A percentile compares a stretch with the other conserved stretches of the same genome.
Evolutionary conservation across 768 basidiomycete genomes (phyloP).

Genomic region (Pulveroboletus sp.): DNA sequence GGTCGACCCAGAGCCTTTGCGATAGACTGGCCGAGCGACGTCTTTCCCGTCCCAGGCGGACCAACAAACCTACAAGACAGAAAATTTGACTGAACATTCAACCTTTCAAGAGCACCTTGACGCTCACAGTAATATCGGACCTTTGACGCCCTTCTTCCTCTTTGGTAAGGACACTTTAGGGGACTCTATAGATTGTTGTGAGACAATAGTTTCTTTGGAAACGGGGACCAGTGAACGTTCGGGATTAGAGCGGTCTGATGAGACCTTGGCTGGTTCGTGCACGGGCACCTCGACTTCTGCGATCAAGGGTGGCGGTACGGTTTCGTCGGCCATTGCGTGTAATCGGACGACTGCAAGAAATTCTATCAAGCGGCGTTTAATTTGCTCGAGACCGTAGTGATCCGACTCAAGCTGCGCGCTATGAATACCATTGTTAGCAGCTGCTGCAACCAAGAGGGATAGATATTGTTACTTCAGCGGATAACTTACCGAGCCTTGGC

Average conservation of each 20-base stretch:
- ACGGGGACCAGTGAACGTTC: constrained; percentile 21
- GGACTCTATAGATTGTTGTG: constrained; percentile 6
- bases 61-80: constrained; percentile 67
- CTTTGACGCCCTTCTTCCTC: constrained; percentile 51
- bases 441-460: too few relatives aligned
- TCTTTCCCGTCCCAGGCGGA: constrained; percentile 90
- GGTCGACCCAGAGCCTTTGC: constrained; percentile 80
- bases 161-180: constrained; percentile 5
- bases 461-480: neutral
- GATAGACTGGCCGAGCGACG: constrained; percentile 85
- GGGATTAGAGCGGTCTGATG: constrained; percentile 17
- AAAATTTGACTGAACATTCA: neutral
- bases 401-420: constrained; percentile 78
- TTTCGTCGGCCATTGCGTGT: constrained; percentile 31
- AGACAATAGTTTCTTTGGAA: constrained; percentile 14
- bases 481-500: constrained; percentile 52
- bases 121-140: constrained; percentile 64
- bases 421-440: neutral
- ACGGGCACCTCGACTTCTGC: constrained; percentile 5
- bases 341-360: constrained; percentile 85
- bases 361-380: constrained; percentile 89
- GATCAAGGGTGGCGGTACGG: constrained; percentile 1
- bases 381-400: constrained; percentile 89
- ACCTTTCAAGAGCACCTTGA: neutral
- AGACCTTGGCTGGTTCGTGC: constrained; percentile 19